A percentile compares a stretch with the other conserved stretches of the same genome.
phyloP scores from a whole-genome alignment of 2,329 filamentous ascomycete genomes.

The Calonectria henricotiae region DNA sequence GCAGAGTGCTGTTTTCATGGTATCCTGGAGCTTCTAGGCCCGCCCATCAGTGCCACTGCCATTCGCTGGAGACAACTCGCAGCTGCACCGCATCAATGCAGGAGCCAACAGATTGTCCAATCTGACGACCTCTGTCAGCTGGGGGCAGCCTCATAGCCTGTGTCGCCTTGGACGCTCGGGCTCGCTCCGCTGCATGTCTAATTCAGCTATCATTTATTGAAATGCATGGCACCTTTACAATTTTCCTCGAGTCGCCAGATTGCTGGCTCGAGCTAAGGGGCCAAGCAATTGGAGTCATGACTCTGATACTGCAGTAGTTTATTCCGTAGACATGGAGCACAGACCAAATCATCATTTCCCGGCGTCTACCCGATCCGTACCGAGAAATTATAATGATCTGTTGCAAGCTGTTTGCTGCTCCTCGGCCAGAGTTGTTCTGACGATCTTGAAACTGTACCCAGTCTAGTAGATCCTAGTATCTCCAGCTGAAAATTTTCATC shows the following conservation, averaged over 20 bases:
- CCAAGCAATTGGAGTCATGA: slow-evolving; percentile 7
- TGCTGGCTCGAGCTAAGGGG: slow-evolving; percentile 3
- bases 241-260: background rate
- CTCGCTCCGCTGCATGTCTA: slow-evolving; percentile 15
- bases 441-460: slow-evolving; percentile 17
- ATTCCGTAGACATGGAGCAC: slow-evolving; percentile 1
- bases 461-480: background rate
- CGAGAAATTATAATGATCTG: slow-evolving; percentile 14
- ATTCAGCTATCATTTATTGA: slow-evolving; percentile 10
- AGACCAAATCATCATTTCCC: slow-evolving; percentile 7
- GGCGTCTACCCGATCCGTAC: slow-evolving; percentile 23
- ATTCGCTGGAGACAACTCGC: slow-evolving; percentile 32
- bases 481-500: slow-evolving; percentile 4
- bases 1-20: slow-evolving; percentile 23
- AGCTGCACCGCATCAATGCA: slow-evolving; percentile 41
- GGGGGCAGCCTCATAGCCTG: slow-evolving; percentile 29
- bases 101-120: slow-evolving; percentile 41
- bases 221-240: slow-evolving; percentile 22
- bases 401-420: slow-evolving; percentile 16
- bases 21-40: slow-evolving; percentile 20
- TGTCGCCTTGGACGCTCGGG: background rate
- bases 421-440: slow-evolving; percentile 2
- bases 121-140: slow-evolving; percentile 31
- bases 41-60: slow-evolving; percentile 5
- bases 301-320: slow-evolving; percentile 5